Evolutionary conservation across 164 flowering plant genomes (phyloP).

Genomic region (Magnolia changhungtana): DNA sequence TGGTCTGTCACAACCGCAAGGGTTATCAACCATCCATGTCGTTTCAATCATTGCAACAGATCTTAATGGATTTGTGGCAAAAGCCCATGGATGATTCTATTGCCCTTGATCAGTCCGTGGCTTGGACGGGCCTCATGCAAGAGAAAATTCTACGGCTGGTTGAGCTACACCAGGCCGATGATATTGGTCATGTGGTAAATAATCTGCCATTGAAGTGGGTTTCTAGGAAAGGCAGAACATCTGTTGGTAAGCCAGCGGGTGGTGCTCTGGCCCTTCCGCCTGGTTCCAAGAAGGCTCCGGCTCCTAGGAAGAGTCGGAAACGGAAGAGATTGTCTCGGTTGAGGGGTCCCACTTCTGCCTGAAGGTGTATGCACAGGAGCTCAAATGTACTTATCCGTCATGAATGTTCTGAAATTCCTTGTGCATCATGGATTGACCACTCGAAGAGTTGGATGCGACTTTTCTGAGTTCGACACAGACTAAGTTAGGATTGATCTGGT

Average conservation of each 20-base stretch:
- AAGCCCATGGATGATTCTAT: constrained; percentile 81
- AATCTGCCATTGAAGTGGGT: constrained; percentile 74
- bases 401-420: no score
- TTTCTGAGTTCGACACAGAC: no score
- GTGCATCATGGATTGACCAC: no score
- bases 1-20: constrained; percentile 48
- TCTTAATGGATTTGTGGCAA: constrained; percentile 44
- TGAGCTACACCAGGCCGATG: constrained; percentile 49
- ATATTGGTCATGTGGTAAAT: constrained; percentile 59
- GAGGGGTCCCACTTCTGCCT: not conserved
- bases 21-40: constrained; percentile 60
- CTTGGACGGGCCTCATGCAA: constrained; percentile 68
- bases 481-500: no score
- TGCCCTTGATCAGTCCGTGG: constrained; percentile 65
- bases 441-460: no score
- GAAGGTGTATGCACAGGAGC: no score
- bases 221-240: constrained; percentile 63
- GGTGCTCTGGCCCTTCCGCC: constrained; percentile 32
- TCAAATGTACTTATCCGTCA: no score
- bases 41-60: constrained; percentile 52
- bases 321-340: constrained; percentile 59
- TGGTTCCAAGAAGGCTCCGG: constrained; percentile 17
- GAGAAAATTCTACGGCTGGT: constrained; percentile 71
- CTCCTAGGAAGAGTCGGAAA: constrained; percentile 39
- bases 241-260: constrained; percentile 44